Evolutionary conservation across 495 filamentous ascomycete genomes (phyloP), one percentile per base, ranked within the genome.

Genomic region (Podospora bellae-mahoneyi): DNA sequence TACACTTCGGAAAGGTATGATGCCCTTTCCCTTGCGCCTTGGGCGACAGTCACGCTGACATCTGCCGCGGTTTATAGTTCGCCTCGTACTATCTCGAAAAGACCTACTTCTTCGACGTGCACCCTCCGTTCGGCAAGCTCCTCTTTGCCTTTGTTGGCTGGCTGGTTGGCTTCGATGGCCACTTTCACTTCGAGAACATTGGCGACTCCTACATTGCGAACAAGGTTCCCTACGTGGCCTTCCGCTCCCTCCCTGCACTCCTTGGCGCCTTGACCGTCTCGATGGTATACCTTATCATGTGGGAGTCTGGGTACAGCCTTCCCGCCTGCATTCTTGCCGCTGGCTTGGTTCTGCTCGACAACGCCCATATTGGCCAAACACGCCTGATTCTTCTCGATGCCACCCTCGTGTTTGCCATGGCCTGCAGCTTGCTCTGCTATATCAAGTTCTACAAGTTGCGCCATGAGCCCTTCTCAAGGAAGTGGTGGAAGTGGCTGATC

Each of bases 401-500:
- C 18, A 95, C 93, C 13, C 83, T 99, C 67, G 93, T 99, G 32
- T 86, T 97, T 67, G 91, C 92, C 71, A 97, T 99, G 93, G 93
- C 96, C 5, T 87, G 95, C 75, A 96, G 92, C 78, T 81, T 99
- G 59, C 84, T 97, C 62, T 92, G 86, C 82, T 98, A 99, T 79
- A 88, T 99, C 74, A 92, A 92, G 56, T 99, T 99, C 84, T 97
- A 97, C 84, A 99, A 98, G 85, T 81, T 96, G 68, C 87, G 95
- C 63, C 93, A 97, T 73, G 85, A 90, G 65, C 86, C 95, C 4
- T 99, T 99, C 75, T 85, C 89, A 18, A 88, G 93, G 62, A 98
- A 98, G 77, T 99, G 95, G 95, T 99, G 95, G 95, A 99, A 99
- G 78, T 99, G 95, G 95, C 85, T 99, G 39, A 87, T 99, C 62